A percentile compares a stretch with the other conserved stretches of the same genome.
Conservation (phyloP, 163 green algal genomes). For the Scenedesmus sp. region DNA sequence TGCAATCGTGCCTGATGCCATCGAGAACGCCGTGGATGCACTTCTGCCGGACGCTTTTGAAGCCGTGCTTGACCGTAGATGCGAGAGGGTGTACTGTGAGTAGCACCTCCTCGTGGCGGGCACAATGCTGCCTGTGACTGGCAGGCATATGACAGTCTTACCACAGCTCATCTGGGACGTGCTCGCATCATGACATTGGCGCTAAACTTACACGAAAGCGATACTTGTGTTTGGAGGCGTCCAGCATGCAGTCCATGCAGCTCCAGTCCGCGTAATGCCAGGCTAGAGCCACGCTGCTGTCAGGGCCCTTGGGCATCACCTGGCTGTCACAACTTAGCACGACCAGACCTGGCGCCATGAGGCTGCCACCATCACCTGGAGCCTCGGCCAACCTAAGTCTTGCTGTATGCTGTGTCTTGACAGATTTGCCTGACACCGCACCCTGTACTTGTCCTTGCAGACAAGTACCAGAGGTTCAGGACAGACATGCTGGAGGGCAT, state of each 20-base stretch:
- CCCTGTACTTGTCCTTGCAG: neutral
- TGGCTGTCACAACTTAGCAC: neutral
- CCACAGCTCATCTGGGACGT: neutral
- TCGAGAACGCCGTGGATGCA: slow-evolving; percentile 46
- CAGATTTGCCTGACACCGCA: no score
- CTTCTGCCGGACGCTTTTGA: slow-evolving; percentile 46
- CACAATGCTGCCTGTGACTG: no score
- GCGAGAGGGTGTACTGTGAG: slow-evolving; percentile 3
- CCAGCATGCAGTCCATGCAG: neutral
- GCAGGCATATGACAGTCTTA: neutral
- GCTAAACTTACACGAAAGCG: neutral
- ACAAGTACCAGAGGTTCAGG: slow-evolving; percentile 38
- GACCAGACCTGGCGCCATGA: neutral
- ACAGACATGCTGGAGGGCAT: slow-evolving; percentile 27
- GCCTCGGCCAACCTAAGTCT: no score
- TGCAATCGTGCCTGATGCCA: slow-evolving; percentile 26
- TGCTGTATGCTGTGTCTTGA: no score
- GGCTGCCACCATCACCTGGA: no score
- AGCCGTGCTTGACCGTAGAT: neutral
- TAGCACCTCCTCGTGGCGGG: neutral
- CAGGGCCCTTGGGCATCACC: neutral
- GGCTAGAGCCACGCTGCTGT: neutral
- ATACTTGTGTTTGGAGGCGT: neutral
- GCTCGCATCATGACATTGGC: neutral
- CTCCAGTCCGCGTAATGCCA: no score